Conservation (phyloP, 2,329 filamentous ascomycete genomes). For the Diplodia corticola region DNA sequence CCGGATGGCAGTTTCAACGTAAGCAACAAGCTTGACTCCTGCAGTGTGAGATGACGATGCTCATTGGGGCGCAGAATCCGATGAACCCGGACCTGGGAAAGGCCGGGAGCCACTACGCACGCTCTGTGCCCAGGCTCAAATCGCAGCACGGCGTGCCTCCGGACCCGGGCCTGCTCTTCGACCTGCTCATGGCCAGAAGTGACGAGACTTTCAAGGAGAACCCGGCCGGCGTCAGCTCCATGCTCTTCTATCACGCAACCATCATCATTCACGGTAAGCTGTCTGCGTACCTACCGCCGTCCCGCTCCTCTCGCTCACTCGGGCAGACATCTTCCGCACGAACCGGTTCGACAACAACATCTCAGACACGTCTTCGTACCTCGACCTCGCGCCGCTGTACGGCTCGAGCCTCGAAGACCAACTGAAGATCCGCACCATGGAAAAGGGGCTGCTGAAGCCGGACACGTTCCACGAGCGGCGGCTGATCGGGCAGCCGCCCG, state of each 20-base stretch:
- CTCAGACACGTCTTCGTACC: conserved; percentile 47
- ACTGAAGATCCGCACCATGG: conserved; percentile 37
- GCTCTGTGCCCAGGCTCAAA: conserved; percentile 40
- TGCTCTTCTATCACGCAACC: conserved; percentile 53
- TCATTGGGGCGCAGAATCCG: conserved; percentile 46
- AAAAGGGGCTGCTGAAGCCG: conserved; percentile 42
- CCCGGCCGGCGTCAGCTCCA: conserved; percentile 47
- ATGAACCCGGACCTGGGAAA: conserved; percentile 56
- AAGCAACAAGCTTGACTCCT: conserved; percentile 43
- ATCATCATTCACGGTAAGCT: conserved; percentile 52
- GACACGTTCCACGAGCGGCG: conserved; percentile 41
- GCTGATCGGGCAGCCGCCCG: conserved; percentile 38
- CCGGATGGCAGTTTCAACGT: conserved; percentile 70
- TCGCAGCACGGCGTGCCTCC: conserved; percentile 1
- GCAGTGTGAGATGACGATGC: conserved; percentile 56
- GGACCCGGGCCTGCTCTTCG: conserved; percentile 8
- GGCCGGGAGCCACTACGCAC: conserved; percentile 50
- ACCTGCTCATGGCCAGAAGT: conserved; percentile 28
- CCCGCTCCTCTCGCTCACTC: background rate
- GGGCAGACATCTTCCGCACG: conserved; percentile 46
- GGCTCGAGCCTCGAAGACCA: conserved; percentile 42
- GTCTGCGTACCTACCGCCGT: background rate
- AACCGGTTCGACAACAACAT: conserved; percentile 38
- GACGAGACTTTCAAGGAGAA: conserved; percentile 36
- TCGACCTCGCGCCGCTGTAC: conserved; percentile 50